Evolutionary conservation across 2,329 filamentous ascomycete species (phyloP).

Genomic region (Raffaelea ambrosiae): DNA sequence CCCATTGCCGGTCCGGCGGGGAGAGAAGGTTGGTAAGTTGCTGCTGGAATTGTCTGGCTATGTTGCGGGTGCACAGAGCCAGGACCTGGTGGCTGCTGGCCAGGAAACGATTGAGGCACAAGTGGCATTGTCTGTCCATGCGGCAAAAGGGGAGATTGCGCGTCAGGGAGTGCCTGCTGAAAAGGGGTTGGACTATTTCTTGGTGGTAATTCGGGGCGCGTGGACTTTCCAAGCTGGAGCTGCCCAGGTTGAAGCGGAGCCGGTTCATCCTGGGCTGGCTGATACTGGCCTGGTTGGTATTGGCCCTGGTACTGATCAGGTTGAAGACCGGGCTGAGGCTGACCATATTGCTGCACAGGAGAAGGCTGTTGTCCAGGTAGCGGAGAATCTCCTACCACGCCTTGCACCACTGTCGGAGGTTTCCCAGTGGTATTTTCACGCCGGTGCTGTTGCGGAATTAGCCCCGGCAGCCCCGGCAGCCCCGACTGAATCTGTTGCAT

Average conservation of each 20-base stretch:
- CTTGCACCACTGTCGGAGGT: too few relatives aligned
- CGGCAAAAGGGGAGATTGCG: not conserved
- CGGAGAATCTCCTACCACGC: not conserved
- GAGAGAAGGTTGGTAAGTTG: too few relatives aligned
- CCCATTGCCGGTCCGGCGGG: too few relatives aligned
- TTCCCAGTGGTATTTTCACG: not conserved
- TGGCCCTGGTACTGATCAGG: too few relatives aligned
- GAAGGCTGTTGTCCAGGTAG: not conserved
- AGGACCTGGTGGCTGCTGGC: too few relatives aligned
- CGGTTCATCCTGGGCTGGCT: too few relatives aligned
- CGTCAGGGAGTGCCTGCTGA: not conserved
- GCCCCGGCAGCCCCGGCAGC: not conserved
- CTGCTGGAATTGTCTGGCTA: too few relatives aligned
- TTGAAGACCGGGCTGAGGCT: too few relatives aligned
- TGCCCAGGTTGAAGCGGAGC: not conserved
- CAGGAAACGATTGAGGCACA: not conserved
- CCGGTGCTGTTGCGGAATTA: not conserved
- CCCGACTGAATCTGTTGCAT: too few relatives aligned
- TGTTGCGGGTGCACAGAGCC: too few relatives aligned
- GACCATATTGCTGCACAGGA: not conserved
- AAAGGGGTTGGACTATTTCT: not conserved
- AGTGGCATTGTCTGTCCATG: slow-evolving; percentile 5
- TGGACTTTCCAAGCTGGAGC: not conserved
- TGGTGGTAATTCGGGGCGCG: not conserved
- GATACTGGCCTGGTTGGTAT: too few relatives aligned